These are phyloP conservation scores for Populus hybrid DNA, from an alignment of 441 rosid genomes.

Conservation along the genomic window DNA sequence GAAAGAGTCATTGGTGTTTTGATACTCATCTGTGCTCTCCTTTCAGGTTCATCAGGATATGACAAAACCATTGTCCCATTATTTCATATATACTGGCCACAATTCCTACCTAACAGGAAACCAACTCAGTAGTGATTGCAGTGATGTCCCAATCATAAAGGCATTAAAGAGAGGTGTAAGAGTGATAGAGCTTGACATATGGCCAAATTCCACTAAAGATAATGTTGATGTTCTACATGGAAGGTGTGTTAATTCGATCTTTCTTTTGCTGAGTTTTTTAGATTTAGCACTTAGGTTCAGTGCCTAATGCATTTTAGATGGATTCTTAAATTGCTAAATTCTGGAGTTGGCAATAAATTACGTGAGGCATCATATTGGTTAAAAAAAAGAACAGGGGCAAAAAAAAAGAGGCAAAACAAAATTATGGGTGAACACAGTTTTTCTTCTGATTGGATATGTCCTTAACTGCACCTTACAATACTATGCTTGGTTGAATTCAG, in stretches of 20 bases:
- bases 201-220: constrained; percentile 76
- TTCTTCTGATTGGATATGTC: background rate
- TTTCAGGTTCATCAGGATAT: constrained; percentile 80
- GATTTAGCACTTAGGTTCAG: background rate
- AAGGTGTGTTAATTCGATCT: constrained; percentile 36
- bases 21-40: background rate
- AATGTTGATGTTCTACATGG: constrained; percentile 79
- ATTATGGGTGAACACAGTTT: background rate
- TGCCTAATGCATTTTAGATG: background rate
- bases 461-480: background rate
- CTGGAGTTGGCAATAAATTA: background rate
- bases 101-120: constrained; percentile 90
- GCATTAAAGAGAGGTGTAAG: constrained; percentile 79
- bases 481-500: background rate
- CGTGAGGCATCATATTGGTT: background rate
- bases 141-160: constrained; percentile 67
- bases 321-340: background rate
- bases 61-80: constrained; percentile 80
- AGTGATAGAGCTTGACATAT: constrained; percentile 83
- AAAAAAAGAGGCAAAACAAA: background rate
- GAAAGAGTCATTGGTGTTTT: background rate
- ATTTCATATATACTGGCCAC: constrained; percentile 82
- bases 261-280: background rate
- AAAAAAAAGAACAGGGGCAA: background rate
- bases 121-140: constrained; percentile 87